Evolutionary conservation across 495 filamentous ascomycete genomes (phyloP).

Genomic region (Aspergillus bertholletiae): DNA sequence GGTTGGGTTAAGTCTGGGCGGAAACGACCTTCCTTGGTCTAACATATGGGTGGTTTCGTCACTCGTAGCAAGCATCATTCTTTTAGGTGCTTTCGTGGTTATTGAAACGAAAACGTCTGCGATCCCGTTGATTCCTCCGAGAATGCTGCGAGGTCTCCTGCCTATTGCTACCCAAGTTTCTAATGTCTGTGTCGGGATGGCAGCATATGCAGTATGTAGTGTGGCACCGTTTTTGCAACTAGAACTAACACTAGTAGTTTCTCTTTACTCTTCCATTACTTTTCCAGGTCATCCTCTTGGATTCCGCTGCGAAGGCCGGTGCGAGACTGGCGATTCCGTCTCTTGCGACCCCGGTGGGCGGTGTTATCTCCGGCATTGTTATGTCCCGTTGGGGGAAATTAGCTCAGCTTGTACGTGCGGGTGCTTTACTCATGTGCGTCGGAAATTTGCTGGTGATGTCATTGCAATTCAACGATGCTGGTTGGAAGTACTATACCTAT

Average conservation of each 20-base stretch:
- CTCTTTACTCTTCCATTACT: conserved; percentile 63
- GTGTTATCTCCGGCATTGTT: conserved; percentile 56
- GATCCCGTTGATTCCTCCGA: conserved; percentile 58
- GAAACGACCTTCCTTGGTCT: conserved; percentile 60
- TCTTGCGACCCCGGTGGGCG: conserved; percentile 57
- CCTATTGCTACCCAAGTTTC: conserved; percentile 53
- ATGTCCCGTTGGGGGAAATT: conserved; percentile 65
- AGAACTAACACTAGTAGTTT: conserved; percentile 39
- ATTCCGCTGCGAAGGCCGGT: conserved; percentile 59
- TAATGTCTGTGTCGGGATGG: conserved; percentile 59
- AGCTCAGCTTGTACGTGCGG: conserved; percentile 49
- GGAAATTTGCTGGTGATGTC: conserved; percentile 55
- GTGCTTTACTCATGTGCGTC: conserved; percentile 55
- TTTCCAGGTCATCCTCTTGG: conserved; percentile 60
- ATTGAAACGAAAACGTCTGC: conserved; percentile 56
- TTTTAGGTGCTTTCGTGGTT: conserved; percentile 48
- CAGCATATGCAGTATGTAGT: conserved; percentile 57
- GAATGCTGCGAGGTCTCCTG: conserved; percentile 50
- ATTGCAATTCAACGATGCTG: conserved; percentile 52
- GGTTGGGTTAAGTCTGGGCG: conserved; percentile 56
- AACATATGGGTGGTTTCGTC: conserved; percentile 52
- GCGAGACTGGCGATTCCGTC: conserved; percentile 58
- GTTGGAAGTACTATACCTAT: conserved; percentile 62
- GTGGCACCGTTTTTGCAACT: neutral
- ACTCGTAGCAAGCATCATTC: conserved; percentile 45